phyloP scores from a whole-genome alignment of 179 eudicot species.

The Silene vulgaris region DNA sequence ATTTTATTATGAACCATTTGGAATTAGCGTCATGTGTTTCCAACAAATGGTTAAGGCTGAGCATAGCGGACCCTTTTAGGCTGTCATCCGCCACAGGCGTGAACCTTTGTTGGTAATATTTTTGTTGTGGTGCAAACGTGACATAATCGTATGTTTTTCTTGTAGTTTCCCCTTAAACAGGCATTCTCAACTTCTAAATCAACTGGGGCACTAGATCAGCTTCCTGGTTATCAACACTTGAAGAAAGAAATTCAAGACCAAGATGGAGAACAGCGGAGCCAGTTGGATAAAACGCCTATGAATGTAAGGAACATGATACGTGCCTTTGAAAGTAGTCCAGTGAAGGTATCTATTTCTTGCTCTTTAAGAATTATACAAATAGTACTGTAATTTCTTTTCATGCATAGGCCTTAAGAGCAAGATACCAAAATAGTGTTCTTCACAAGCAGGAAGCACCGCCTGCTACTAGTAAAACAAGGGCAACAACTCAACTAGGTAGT shows the following conservation, averaged over 20 bases:
- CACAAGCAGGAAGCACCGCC: constrained; percentile 46
- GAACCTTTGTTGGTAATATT: too few species aligned
- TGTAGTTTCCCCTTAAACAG: constrained; percentile 21
- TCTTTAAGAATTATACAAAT: constrained; percentile 15
- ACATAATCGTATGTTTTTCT: background rate
- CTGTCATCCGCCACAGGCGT: too few species aligned
- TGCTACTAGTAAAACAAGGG: constrained; percentile 22
- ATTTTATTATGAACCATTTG: too few species aligned
- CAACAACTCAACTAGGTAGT: constrained; percentile 31
- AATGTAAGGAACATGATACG: constrained; percentile 62
- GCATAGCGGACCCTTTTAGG: too few species aligned
- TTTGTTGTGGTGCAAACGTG: background rate
- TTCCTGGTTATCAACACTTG: constrained; percentile 15
- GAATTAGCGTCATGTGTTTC: too few species aligned
- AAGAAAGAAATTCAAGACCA: constrained; percentile 24
- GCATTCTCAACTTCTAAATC: constrained; percentile 29
- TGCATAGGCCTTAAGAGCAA: constrained; percentile 16
- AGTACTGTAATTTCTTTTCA: constrained; percentile 4
- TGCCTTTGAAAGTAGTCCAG: constrained; percentile 59
- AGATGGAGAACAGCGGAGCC: constrained; percentile 35
- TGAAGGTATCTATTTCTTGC: constrained; percentile 47
- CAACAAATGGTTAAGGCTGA: too few species aligned
- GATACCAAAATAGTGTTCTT: constrained; percentile 24
- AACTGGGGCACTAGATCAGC: constrained; percentile 26
- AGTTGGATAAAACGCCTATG: constrained; percentile 46